Evolutionary conservation across 108 stramenopile genomes (phyloP).

Genomic region (Nannochloropsis granulata): DNA sequence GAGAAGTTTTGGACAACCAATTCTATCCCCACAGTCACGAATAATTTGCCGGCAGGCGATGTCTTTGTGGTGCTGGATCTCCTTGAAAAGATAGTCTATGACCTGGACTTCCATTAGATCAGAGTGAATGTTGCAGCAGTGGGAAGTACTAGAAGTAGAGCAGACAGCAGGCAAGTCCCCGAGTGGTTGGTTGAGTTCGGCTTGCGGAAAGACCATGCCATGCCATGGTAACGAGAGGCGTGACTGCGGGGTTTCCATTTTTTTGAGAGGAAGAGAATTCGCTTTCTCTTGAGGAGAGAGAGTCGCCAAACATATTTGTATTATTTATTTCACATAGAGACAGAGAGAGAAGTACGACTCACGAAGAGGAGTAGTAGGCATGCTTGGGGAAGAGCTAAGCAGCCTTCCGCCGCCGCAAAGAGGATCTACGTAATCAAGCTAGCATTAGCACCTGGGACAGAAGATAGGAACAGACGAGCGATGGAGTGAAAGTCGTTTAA

Average conservation of each 20-base stretch:
- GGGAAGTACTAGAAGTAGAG: not conserved
- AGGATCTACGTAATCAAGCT: no score
- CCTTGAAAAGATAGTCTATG: constrained; percentile 49
- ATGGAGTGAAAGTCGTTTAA: no score
- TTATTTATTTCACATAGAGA: no score
- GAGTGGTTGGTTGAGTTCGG: not conserved
- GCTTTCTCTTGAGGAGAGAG: not conserved
- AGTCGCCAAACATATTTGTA: no score
- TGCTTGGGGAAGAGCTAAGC: no score
- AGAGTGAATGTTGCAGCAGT: constrained; percentile 8
- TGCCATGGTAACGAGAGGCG: not conserved
- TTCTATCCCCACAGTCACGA: constrained; percentile 59
- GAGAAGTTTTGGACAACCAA: constrained; percentile 70
- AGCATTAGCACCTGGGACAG: no score
- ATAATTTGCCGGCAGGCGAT: constrained; percentile 47
- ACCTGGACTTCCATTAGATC: constrained; percentile 53
- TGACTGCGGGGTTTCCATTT: not conserved
- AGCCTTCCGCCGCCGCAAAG: no score
- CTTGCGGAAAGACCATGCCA: not conserved
- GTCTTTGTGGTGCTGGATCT: constrained; percentile 64
- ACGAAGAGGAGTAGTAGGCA: no score
- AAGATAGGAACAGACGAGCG: no score
- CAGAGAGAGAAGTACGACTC: no score
- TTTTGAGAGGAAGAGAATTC: not conserved
- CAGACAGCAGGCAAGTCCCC: not conserved